These are phyloP conservation scores for Thraustochytrium striatum DNA, from an alignment of 352 stramenopile species.

Conservation along the genomic window DNA sequence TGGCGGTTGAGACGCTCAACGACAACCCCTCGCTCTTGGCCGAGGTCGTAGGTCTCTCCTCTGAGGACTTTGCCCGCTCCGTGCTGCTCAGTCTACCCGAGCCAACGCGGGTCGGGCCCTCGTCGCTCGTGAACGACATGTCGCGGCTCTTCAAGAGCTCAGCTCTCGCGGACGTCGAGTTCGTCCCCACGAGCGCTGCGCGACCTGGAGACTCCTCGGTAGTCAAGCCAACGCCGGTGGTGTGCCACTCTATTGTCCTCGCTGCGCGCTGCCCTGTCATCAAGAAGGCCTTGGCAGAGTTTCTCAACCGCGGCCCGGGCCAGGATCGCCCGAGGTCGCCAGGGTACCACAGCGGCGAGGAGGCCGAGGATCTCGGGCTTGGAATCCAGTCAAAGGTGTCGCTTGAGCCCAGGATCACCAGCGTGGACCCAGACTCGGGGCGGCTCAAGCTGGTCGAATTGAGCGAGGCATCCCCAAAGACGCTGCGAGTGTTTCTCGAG, in stretches of 20 bases:
- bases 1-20: constrained; percentile 16
- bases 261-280: constrained; percentile 5
- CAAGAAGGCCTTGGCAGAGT: too few species aligned
- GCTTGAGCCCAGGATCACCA: neutral
- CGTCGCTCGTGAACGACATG: constrained; percentile 6
- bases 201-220: neutral
- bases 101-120: neutral
- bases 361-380: too few species aligned
- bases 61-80: neutral
- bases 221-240: neutral
- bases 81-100: neutral
- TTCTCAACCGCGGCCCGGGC: too few species aligned
- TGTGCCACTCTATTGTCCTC: constrained; percentile 10
- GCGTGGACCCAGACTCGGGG: neutral
- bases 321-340: too few species aligned
- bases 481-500: constrained; percentile 23
- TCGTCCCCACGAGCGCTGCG: neutral
- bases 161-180: constrained; percentile 8
- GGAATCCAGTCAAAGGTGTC: neutral
- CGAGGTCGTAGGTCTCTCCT: constrained; percentile 14
- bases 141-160: neutral
- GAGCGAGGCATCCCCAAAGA: constrained; percentile 12
- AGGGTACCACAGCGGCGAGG: too few species aligned
- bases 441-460: neutral
- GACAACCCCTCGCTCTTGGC: neutral